Percentiles rank a stretch among this genome's conserved stretches.
phyloP scores from a whole-genome alignment of 73 alveolate species.

The Paramecium tetraurelia region DNA sequence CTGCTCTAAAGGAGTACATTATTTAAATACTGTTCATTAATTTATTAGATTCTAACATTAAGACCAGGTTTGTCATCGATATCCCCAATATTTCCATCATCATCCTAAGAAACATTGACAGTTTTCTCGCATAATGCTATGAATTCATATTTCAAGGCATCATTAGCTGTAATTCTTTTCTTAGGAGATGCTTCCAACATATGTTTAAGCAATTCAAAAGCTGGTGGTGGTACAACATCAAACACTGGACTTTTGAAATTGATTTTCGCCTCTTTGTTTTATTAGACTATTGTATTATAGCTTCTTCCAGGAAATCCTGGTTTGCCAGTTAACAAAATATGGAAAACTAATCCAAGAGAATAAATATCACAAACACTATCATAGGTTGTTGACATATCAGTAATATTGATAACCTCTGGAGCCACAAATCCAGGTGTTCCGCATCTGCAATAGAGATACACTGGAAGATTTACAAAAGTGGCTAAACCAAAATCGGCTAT shows the following conservation, averaged over 20 bases:
- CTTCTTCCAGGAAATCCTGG: constrained; percentile 51
- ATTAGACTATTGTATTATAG: constrained; percentile 43
- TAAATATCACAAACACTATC: constrained; percentile 62
- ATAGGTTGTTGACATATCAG: constrained; percentile 55
- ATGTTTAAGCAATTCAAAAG: constrained; percentile 1
- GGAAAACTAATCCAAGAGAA: constrained; percentile 64
- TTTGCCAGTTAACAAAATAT: constrained; percentile 48
- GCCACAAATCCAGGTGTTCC: constrained; percentile 68
- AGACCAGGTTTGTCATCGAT: constrained; percentile 4
- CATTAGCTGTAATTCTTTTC: constrained; percentile 19
- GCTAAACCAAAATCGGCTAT: constrained; percentile 64
- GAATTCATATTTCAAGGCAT: background rate
- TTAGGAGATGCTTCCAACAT: constrained; percentile 32
- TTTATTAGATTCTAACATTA: background rate
- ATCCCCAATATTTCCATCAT: constrained; percentile 35
- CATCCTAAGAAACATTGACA: background rate
- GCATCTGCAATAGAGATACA: constrained; percentile 51
- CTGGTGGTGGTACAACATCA: constrained; percentile 36
- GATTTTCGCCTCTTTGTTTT: constrained; percentile 12
- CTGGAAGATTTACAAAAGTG: constrained; percentile 48
- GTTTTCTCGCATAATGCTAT: background rate
- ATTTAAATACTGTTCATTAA: background rate
- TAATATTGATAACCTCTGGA: constrained; percentile 61
- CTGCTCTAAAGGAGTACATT: background rate
- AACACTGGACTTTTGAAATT: constrained; percentile 27